These are phyloP conservation scores for Calonectria honghensis DNA, from an alignment of 2,329 filamentous ascomycete genomes.

Conservation along the genomic window DNA sequence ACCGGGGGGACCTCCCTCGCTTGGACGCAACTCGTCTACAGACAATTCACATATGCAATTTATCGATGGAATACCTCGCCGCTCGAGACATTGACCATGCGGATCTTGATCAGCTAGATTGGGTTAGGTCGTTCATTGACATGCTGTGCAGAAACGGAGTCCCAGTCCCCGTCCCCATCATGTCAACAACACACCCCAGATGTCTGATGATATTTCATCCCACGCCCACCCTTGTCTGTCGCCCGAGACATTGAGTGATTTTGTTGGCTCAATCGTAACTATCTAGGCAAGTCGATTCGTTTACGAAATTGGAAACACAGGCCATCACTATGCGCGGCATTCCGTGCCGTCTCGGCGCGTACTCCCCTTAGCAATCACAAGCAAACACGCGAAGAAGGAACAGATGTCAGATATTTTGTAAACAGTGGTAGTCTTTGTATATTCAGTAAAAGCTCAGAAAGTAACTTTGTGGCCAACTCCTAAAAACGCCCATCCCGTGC, in stretches of 20 bases:
- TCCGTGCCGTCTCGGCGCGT: neutral
- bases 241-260: conserved; percentile 5
- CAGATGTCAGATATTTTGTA: neutral
- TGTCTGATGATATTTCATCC: neutral
- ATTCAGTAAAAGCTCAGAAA: conserved; percentile 23
- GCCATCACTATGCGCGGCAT: neutral
- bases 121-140: neutral
- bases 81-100: neutral
- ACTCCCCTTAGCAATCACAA: no score
- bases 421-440: conserved; percentile 20
- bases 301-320: neutral
- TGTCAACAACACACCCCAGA: neutral
- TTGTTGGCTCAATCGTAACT: neutral
- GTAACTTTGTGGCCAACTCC: conserved; percentile 5
- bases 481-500: conserved; percentile 23
- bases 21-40: neutral
- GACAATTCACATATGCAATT: conserved; percentile 18
- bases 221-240: neutral
- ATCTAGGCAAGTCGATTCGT: neutral
- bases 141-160: neutral
- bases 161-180: neutral
- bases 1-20: neutral
- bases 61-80: conserved; percentile 1
- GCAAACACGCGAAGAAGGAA: neutral
- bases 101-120: neutral